Base-by-base conservation (phyloP, 2,329 filamentous ascomycete species). In the Akanthomyces lecanii region DNA sequence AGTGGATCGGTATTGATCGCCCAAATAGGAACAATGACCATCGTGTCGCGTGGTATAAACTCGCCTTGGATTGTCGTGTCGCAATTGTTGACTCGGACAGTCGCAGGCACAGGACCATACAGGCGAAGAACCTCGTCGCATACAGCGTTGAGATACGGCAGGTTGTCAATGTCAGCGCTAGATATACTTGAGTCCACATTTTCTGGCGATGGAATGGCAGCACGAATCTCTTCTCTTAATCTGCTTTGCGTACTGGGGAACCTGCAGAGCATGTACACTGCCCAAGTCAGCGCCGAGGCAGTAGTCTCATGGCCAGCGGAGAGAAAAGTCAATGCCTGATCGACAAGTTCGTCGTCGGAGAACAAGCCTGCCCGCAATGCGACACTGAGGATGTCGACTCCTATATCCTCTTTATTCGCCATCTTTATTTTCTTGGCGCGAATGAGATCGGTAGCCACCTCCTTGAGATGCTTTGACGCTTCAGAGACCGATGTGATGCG, bases 111-210 rank as follows among this genome's bases (percentile, higher is more conserved):
- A 2, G 78, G 77, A 2, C 75, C 68, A 60, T 75, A 75, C 28
- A 76, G 69, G 0, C 79, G 74, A 7, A 81, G 65, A 1, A 77
- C 71, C 65, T 82, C 79, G 63, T 71, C 77, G 66, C 73, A 74
- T 23, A 96, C 85, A 38, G 91, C 91, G 70, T 90, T 86, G 52
- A 95, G 84, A 73, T 63, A 63, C 12, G 62, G 62, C 30, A 63
- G 38, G n/a, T n/a, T 16, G 16, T 63, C 62, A 21, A 63, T 53
- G 11, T 52, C 47, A 12, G n/a, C 23, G 11, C 28, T 55, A 18
- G 2, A 30, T 30, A 30, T 6, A 6, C 28, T 30, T 45, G 45
- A 4, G 25, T 25, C 11, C 36, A 6, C 28, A 18, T 18, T 38
- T 18, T 12, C 47, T 2, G 30, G 23, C 3, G 45, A 52, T 10